A percentile compares a stretch with the other conserved stretches of the same genome.
phyloP scores from a whole-genome alignment of 768 basidiomycete genomes.

The Gyrodon lividus region DNA sequence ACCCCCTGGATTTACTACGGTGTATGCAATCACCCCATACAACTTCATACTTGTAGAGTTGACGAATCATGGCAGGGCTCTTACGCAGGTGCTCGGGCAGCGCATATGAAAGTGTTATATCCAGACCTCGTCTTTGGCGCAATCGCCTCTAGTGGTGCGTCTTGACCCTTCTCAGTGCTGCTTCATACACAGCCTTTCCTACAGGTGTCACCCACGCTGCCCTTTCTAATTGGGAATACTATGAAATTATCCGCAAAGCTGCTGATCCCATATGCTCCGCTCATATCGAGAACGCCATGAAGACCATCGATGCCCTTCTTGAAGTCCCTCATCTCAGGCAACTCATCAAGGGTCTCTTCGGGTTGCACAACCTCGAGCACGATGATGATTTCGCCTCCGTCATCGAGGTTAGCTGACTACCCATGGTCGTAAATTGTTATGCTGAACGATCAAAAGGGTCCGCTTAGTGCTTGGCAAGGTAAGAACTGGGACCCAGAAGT shows the following conservation, averaged over 20 bases:
- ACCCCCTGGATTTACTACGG: slow-evolving; percentile 95
- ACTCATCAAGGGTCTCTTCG: slow-evolving; percentile 73
- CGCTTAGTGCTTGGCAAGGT: slow-evolving; percentile 75
- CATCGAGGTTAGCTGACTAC: slow-evolving; percentile 46
- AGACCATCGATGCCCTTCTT: slow-evolving; percentile 62
- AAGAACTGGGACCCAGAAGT: slow-evolving; percentile 85
- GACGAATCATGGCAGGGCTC: slow-evolving; percentile 54
- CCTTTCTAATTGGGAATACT: slow-evolving; percentile 83
- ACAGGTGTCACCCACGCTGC: slow-evolving; percentile 83
- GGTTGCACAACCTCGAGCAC: slow-evolving; percentile 61
- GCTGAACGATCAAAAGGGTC: slow-evolving; percentile 37
- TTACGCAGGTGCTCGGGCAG: slow-evolving; percentile 91
- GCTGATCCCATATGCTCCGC: slow-evolving; percentile 62
- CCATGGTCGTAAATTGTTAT: slow-evolving; percentile 16
- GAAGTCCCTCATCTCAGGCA: slow-evolving; percentile 43
- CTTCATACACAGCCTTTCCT: background rate
- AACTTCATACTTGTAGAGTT: background rate
- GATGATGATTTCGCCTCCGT: slow-evolving; percentile 79
- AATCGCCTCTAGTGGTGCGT: slow-evolving; percentile 80
- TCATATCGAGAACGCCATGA: slow-evolving; percentile 56
- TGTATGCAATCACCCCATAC: slow-evolving; percentile 40
- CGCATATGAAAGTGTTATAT: slow-evolving; percentile 86
- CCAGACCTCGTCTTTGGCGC: slow-evolving; percentile 88
- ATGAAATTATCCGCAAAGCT: slow-evolving; percentile 72
- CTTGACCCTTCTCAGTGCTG: background rate